Evolutionary conservation across 352 stramenopile species (phyloP).

Genomic region (Pythium oligandrum): DNA sequence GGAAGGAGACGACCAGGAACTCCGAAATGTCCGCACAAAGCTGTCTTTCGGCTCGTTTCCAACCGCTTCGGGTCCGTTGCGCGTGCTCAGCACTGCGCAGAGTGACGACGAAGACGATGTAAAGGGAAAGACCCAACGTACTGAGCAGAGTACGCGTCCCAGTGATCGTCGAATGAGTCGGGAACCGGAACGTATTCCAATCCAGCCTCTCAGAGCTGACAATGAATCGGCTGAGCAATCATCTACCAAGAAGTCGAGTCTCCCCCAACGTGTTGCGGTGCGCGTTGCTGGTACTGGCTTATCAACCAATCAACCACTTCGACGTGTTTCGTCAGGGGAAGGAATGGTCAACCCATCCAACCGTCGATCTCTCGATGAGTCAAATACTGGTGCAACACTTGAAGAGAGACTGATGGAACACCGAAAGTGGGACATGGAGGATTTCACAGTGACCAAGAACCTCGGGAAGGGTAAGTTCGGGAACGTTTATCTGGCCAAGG

Average conservation of each 20-base stretch:
- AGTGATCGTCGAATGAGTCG: conserved; percentile 6
- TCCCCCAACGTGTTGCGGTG: conserved; percentile 37
- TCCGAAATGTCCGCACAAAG: conserved; percentile 16
- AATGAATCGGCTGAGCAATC: conserved; percentile 1
- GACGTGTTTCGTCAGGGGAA: conserved; percentile 16
- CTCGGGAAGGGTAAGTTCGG: conserved; percentile 84
- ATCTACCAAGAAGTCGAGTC: conserved; percentile 4
- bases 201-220: background rate
- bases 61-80: conserved; percentile 11
- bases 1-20: conserved; percentile 3
- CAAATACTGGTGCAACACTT: conserved; percentile 28
- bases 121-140: conserved; percentile 3
- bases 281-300: conserved; percentile 8
- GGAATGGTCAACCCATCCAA: conserved; percentile 1
- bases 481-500: conserved; percentile 79
- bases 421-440: conserved; percentile 67
- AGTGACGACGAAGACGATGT: conserved; percentile 22
- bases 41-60: conserved; percentile 27
- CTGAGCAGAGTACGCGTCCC: background rate
- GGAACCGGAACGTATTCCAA: background rate
- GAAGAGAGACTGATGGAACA: conserved; percentile 44
- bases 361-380: conserved; percentile 43
- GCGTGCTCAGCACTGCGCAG: conserved; percentile 16
- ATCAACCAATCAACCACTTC: conserved; percentile 8
- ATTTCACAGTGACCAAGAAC: conserved; percentile 76